Percentiles rank a stretch among this genome's conserved stretches.
phyloP scores from a whole-genome alignment of 2,329 filamentous ascomycete genomes.

The Botryotinia calthae region DNA sequence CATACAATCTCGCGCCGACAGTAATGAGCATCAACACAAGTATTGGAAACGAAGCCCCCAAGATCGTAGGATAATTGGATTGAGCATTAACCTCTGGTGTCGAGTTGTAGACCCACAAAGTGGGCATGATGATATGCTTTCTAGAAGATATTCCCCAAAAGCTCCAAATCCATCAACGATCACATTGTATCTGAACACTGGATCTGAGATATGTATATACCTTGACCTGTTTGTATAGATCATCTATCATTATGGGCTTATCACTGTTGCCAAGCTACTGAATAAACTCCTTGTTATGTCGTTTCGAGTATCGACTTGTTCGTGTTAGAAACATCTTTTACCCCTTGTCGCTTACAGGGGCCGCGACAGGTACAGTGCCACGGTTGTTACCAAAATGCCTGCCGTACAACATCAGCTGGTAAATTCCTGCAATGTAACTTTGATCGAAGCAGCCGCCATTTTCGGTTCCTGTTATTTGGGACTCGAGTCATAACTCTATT shows the following conservation, averaged over 20 bases:
- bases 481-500: not conserved
- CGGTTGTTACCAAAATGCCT: not conserved
- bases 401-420: not conserved
- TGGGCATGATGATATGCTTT: conserved; percentile 12
- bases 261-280: not conserved
- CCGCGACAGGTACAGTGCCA: not conserved
- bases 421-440: not conserved
- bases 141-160: not conserved
- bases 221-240: not conserved
- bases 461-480: not conserved
- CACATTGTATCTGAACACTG: not conserved
- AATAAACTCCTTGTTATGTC: not conserved
- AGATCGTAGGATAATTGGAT: conserved; percentile 10
- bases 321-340: not conserved
- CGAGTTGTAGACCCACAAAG: conserved; percentile 19
- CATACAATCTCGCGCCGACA: conserved; percentile 2
- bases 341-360: conserved; percentile 6
- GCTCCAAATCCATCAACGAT: not conserved
- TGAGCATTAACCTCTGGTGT: conserved; percentile 9
- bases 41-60: conserved; percentile 3
- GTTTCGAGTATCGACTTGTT: not conserved
- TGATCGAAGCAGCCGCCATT: not conserved
- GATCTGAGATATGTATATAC: conserved; percentile 11
- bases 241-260: not conserved
- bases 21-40: conserved; percentile 12